Conservation (phyloP, 495 filamentous ascomycete genomes). For the Rostrohypoxylon terebratum region DNA sequence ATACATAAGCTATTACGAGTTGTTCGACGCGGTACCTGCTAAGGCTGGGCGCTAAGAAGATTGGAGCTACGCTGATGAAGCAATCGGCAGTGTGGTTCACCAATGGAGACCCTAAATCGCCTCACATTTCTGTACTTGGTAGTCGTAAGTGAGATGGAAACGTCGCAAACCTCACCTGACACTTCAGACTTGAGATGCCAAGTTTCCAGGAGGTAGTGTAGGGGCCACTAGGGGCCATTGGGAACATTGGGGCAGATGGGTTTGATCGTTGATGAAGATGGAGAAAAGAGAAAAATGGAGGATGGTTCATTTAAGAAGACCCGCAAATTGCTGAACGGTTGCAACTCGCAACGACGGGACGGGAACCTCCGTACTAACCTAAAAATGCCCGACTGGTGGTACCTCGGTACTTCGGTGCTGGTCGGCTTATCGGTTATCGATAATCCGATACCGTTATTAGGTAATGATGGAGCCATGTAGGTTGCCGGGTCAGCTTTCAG, state of each 20-base stretch:
- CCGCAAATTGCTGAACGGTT: neutral
- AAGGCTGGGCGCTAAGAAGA: slow-evolving; percentile 17
- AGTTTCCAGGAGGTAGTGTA: neutral
- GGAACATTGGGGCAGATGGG: neutral
- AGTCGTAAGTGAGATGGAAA: neutral
- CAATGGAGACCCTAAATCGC: slow-evolving; percentile 19
- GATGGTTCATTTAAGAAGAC: slow-evolving; percentile 6
- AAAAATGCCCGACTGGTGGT: slow-evolving; percentile 21
- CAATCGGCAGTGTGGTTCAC: slow-evolving; percentile 12
- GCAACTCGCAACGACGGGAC: neutral
- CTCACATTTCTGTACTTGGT: neutral
- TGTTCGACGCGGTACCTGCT: slow-evolving; percentile 7
- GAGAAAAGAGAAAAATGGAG: too few species aligned
- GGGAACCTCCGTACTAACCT: slow-evolving; percentile 7
- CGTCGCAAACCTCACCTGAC: slow-evolving; percentile 12
- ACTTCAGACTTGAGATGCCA: neutral
- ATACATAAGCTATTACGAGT: slow-evolving; percentile 8
- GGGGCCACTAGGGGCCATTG: neutral
- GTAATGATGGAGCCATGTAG: slow-evolving; percentile 12
- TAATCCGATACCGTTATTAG: slow-evolving; percentile 17
- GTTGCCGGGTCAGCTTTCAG: slow-evolving; percentile 46
- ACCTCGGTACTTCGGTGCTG: slow-evolving; percentile 2
- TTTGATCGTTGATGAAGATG: neutral
- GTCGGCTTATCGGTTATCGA: neutral
- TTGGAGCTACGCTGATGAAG: slow-evolving; percentile 3